Base-by-base conservation (phyloP, 306 rosid species). In the Dryas octopetala region DNA sequence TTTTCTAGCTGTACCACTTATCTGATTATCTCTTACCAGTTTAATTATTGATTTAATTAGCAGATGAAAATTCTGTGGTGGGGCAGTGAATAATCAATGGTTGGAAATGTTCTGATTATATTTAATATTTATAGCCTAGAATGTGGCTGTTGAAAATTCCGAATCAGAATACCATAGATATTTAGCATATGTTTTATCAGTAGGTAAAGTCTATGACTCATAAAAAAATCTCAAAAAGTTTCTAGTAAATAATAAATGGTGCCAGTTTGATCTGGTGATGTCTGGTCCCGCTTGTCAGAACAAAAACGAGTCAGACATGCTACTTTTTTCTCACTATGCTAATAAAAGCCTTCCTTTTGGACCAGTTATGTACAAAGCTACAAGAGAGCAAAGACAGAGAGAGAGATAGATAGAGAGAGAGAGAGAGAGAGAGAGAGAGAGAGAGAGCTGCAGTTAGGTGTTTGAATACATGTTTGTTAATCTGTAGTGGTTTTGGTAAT, bases 181-280 rank as follows among this genome's bases (percentile, higher is more conserved):
- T 28, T 28, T 58, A 10, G 23, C 59, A 58, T 58, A 9, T 19
- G 19, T 28, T 1, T 6, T 23, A 23, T 58, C 41, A 10, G 19
- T 23, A 9, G 62, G 9, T 58, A 28, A 28, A 28, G 32, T 28
- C 32, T 28, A 2, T 28, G 32, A 2, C 32, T 28, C 47, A 38
- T 1, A n/a, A 64, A n/a, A 60, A 40, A 70, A 70, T 70, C 62
- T 53, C 50, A 41, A 15, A 40, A 23, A 10, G 26, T 70, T 41
- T 40, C 19, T n/a, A 40, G 62, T 70, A 69, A 48, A 49, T 48
- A 51, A 50, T 51, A 2, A 40, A 16, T n/a, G 73, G 61, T 69
- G 48, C 17, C 45, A 32, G 48, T 69, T 69, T 9, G 32, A 28
- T 49, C 62, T 13, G 9, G 13, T 13, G 8, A 60, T 45, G 47